A percentile compares a stretch with the other conserved stretches of the same genome.
Conservation (phyloP, 1,139 yeast species). For the Magnusiomyces sp. region DNA sequence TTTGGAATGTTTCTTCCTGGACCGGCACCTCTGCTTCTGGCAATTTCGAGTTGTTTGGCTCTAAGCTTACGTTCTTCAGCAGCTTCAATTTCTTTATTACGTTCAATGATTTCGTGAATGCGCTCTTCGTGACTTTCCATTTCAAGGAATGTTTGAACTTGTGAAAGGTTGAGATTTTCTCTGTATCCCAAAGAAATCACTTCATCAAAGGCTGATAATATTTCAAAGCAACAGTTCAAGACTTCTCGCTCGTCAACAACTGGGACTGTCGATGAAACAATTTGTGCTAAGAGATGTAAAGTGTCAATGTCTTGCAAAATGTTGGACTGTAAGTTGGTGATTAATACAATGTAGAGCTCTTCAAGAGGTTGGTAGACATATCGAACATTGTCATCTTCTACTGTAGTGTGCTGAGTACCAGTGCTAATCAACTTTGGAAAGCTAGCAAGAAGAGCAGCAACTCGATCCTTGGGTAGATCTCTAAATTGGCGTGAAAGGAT, state of each 20-base stretch:
- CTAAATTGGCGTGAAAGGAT: constrained; percentile 87
- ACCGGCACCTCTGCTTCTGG: neutral
- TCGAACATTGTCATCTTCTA: constrained; percentile 87
- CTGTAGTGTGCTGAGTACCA: constrained; percentile 84
- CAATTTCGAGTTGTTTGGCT: constrained; percentile 78
- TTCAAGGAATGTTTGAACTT: constrained; percentile 82
- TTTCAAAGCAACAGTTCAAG: constrained; percentile 76
- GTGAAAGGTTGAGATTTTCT: constrained; percentile 75
- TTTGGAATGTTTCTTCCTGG: too few species aligned
- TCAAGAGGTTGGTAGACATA: constrained; percentile 95
- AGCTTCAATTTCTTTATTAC: constrained; percentile 95
- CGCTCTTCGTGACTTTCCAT: constrained; percentile 99
- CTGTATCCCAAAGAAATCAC: constrained; percentile 83
- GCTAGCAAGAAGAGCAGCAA: constrained; percentile 75
- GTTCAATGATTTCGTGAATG: constrained; percentile 94
- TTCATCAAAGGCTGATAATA: constrained; percentile 89
- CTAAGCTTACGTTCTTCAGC: constrained; percentile 93
- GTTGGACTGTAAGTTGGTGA: constrained; percentile 86
- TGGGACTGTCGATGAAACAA: constrained; percentile 68
- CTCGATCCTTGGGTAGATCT: constrained; percentile 77
- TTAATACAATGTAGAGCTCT: constrained; percentile 82
- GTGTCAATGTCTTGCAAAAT: constrained; percentile 94
- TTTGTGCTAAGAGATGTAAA: constrained; percentile 73
- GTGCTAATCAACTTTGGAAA: constrained; percentile 73
- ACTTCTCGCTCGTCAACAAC: constrained; percentile 79